Evolutionary conservation across 208 protist genomes (phyloP).

Genomic region (Acanthamoeba triangularis): DNA sequence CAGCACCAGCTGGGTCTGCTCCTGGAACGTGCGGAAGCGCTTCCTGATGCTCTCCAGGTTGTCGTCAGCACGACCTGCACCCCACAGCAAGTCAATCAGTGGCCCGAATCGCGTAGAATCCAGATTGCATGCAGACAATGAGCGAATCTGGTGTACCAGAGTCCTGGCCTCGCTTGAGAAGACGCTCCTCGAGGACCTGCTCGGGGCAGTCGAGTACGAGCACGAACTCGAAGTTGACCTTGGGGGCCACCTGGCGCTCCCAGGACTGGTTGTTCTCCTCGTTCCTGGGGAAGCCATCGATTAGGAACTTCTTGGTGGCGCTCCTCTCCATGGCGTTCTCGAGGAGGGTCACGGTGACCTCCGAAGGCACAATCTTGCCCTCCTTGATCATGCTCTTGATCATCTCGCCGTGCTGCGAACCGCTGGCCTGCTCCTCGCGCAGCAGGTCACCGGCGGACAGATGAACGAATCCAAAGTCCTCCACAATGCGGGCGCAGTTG

Average conservation of each 20-base stretch:
- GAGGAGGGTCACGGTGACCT: constrained; percentile 87
- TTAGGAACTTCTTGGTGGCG: constrained; percentile 80
- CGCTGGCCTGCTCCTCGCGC: constrained; percentile 90
- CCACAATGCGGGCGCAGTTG: constrained; percentile 93
- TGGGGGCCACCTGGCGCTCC: constrained; percentile 77
- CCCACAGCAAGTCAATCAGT: not conserved
- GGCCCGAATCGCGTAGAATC: not conserved
- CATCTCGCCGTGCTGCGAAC: constrained; percentile 83
- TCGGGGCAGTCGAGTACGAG: constrained; percentile 84
- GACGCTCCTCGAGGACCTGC: constrained; percentile 74
- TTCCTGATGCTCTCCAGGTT: constrained; percentile 87
- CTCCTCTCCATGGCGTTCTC: constrained; percentile 82
- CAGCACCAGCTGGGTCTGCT: constrained; percentile 85
- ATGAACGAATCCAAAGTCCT: constrained; percentile 91
- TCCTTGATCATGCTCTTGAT: constrained; percentile 86
- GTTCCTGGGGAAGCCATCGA: constrained; percentile 91
- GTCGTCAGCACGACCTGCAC: constrained; percentile 85
- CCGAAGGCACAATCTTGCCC: constrained; percentile 84
- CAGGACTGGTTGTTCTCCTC: constrained; percentile 87
- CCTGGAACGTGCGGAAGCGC: constrained; percentile 86
- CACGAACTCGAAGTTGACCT: constrained; percentile 84
- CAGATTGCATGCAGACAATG: not conserved
- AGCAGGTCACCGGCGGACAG: constrained; percentile 96
- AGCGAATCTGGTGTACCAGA: constrained; percentile 2
- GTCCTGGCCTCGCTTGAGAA: constrained; percentile 81